Percentiles rank a stretch among this genome's conserved stretches.
phyloP scores from a whole-genome alignment of 441 rosid genomes.

The Daphne laureola region DNA sequence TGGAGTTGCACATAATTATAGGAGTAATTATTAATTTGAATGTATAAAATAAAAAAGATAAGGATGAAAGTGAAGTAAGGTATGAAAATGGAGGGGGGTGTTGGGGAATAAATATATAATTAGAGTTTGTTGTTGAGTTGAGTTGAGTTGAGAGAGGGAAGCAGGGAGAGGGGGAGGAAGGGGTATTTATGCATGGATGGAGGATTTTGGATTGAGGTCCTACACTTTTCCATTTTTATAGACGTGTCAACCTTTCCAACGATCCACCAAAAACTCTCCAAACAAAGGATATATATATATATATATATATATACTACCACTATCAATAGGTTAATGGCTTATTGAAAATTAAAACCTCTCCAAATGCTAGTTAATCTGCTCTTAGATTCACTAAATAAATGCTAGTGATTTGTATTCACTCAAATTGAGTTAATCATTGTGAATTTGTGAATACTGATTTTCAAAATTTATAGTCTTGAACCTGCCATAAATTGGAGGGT shows the following conservation, averaged over 20 bases:
- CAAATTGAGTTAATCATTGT: too few species aligned
- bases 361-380: too few species aligned
- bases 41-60: constrained; percentile 1
- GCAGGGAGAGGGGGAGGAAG: neutral
- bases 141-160: constrained; percentile 4
- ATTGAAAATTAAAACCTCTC: too few species aligned
- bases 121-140: constrained; percentile 8
- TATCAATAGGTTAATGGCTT: too few species aligned
- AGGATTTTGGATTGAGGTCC: constrained; percentile 18
- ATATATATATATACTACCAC: too few species aligned
- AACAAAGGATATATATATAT: too few species aligned
- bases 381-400: too few species aligned
- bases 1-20: constrained; percentile 46
- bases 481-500: neutral
- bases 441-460: too few species aligned
- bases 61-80: constrained; percentile 4
- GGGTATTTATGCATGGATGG: constrained; percentile 32
- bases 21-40: constrained; percentile 8
- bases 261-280: neutral
- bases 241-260: constrained; percentile 16
- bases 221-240: constrained; percentile 1
- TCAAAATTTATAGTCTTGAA: too few species aligned
- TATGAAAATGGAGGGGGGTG: neutral
- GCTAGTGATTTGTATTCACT: too few species aligned
- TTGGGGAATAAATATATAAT: neutral